Percentiles rank a stretch among this genome's conserved stretches.
phyloP scores from a whole-genome alignment of 345 rosid genomes.

The Acer negundo region DNA sequence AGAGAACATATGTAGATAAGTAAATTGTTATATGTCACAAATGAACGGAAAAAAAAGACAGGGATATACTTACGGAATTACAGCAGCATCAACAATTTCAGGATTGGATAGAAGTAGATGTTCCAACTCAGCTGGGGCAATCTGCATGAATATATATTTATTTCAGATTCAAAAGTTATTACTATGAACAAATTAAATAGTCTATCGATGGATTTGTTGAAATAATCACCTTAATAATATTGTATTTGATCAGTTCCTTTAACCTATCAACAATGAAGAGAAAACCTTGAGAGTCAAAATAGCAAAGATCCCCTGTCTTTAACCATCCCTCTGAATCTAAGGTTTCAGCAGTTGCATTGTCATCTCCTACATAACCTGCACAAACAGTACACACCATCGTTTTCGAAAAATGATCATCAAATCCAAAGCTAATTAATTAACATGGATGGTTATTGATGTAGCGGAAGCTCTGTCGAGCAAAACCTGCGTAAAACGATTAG shows the following conservation, averaged over 20 bases:
- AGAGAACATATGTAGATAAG: no score
- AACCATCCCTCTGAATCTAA: constrained; percentile 85
- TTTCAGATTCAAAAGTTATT: neutral
- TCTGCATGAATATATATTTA: constrained; percentile 47
- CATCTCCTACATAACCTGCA: constrained; percentile 82
- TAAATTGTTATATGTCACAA: no score
- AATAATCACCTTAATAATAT: constrained; percentile 86
- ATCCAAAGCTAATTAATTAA: no score
- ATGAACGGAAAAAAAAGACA: constrained; percentile 75
- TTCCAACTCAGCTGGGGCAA: constrained; percentile 92
- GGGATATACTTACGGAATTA: constrained; percentile 86
- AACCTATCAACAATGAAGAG: constrained; percentile 78
- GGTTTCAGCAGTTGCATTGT: constrained; percentile 81
- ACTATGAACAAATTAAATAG: no score
- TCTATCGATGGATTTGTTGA: no score
- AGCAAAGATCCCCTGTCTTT: constrained; percentile 89
- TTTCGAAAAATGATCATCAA: constrained; percentile 18
- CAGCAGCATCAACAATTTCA: constrained; percentile 84
- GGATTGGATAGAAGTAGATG: constrained; percentile 69
- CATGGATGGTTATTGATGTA: no score
- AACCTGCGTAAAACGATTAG: no score
- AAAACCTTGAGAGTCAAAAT: constrained; percentile 66
- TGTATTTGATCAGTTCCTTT: constrained; percentile 87
- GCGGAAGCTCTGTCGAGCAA: no score
- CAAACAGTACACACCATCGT: constrained; percentile 21